These are phyloP conservation scores for Pythium phragmitis DNA, from an alignment of 352 stramenopile genomes.

Conservation along the genomic window DNA sequence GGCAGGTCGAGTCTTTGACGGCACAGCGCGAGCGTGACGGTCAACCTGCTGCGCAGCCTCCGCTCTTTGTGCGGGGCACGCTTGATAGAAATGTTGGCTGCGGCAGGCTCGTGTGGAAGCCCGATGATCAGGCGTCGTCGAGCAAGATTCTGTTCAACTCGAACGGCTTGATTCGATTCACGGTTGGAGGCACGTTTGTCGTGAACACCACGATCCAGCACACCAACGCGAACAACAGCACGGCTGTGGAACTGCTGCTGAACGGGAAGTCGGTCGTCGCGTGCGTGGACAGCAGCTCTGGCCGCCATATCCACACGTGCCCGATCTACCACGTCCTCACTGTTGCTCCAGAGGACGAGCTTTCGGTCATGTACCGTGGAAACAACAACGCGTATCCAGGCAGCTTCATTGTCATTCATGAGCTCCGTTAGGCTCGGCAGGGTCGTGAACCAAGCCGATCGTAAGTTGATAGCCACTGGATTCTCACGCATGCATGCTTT, in stretches of 20 bases:
- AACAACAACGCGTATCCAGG: slow-evolving; percentile 9
- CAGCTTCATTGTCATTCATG: slow-evolving; percentile 12
- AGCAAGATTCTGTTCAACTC: slow-evolving; percentile 1
- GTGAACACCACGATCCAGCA: slow-evolving; percentile 7
- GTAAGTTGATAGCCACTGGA: too few species aligned
- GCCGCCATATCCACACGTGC: slow-evolving; percentile 1
- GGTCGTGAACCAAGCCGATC: too few species aligned
- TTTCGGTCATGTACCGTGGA: slow-evolving; percentile 11
- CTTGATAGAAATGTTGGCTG: not conserved
- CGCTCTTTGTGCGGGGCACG: not conserved
- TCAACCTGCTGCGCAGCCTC: not conserved
- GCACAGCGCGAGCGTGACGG: not conserved
- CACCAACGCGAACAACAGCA: slow-evolving; percentile 15
- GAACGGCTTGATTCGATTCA: slow-evolving; percentile 4
- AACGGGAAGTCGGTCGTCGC: slow-evolving; percentile 6
- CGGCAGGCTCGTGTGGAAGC: slow-evolving; percentile 7
- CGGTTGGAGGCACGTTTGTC: slow-evolving; percentile 8
- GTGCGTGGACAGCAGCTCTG: slow-evolving; percentile 11
- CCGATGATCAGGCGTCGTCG: not conserved
- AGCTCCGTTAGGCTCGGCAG: not conserved
- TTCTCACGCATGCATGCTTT: too few species aligned
- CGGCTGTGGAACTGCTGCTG: slow-evolving; percentile 2
- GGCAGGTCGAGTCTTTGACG: not conserved
- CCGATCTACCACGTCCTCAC: slow-evolving; percentile 14
- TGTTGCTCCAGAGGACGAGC: not conserved